phyloP scores from a whole-genome alignment of 805 yeast species.

The Pichia deserticola region DNA sequence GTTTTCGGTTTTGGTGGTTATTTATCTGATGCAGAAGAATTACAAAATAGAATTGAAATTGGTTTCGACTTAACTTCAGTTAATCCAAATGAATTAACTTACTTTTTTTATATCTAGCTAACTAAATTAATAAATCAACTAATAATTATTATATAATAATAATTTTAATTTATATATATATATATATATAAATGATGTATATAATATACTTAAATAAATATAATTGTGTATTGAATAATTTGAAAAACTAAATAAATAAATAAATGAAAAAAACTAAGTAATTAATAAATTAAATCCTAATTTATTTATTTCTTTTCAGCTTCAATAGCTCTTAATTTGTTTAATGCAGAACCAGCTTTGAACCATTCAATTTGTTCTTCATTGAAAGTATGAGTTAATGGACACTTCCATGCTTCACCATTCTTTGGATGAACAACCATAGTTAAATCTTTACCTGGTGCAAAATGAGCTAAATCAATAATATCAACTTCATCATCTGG shows the following conservation, averaged over 20 bases:
- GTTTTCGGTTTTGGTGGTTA: constrained; percentile 65
- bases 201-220: neutral
- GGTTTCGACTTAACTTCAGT: constrained; percentile 2
- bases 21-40: constrained; percentile 15
- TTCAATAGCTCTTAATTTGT: constrained; percentile 53
- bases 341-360: constrained; percentile 98
- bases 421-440: constrained; percentile 67
- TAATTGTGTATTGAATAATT: constrained; percentile 1
- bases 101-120: constrained; percentile 8
- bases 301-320: constrained; percentile 1
- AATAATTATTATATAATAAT: neutral
- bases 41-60: constrained; percentile 6
- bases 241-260: constrained; percentile 1
- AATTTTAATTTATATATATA: neutral
- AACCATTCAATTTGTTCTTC: constrained; percentile 97
- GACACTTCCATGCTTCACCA: constrained; percentile 82
- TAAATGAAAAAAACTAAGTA: constrained; percentile 1
- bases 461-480: constrained; percentile 71
- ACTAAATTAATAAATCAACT: too few relatives aligned
- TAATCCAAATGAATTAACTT: constrained; percentile 13
- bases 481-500: constrained; percentile 87
- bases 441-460: constrained; percentile 88
- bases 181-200: neutral
- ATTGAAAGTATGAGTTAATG: constrained; percentile 95
- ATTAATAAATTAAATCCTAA: neutral